phyloP scores from a whole-genome alignment of 306 rosid species.

The Sophora flavescens region DNA sequence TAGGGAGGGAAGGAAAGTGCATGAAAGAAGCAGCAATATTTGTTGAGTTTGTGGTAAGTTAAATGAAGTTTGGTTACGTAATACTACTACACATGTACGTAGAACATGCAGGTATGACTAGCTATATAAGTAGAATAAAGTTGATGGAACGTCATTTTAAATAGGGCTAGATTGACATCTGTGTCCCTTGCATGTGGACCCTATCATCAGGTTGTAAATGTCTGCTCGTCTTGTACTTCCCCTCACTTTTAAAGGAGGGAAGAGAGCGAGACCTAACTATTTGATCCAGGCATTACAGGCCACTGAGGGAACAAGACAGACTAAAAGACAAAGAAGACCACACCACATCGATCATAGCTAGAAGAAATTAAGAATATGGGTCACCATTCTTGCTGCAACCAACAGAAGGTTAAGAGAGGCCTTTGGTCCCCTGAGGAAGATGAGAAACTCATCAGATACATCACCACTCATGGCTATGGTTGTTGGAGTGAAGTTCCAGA shows the following conservation, averaged over 20 bases:
- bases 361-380: conserved; percentile 61
- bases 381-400: conserved; percentile 98
- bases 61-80: conserved; percentile 61
- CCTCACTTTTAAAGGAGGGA: conserved; percentile 52
- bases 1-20: conserved; percentile 35
- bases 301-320: conserved; percentile 36
- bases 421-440: conserved; percentile 99
- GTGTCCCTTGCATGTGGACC: conserved; percentile 65
- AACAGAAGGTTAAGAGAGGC: conserved; percentile 98
- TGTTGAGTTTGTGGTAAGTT: conserved; percentile 32
- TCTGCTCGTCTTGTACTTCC: conserved; percentile 60
- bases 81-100: conserved; percentile 74
- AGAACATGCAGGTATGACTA: conserved; percentile 61
- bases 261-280: conserved; percentile 47
- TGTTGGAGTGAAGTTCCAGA: conserved; percentile 99
- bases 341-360: neutral
- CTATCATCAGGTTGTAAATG: conserved; percentile 63
- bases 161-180: conserved; percentile 73
- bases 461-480: conserved; percentile 94
- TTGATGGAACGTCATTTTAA: conserved; percentile 81
- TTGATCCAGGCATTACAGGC: conserved; percentile 38
- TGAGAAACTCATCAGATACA: conserved; percentile 92
- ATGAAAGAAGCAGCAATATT: conserved; percentile 65
- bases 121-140: conserved; percentile 38
- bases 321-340: conserved; percentile 34